These are phyloP conservation scores for Wickerhamiella kurtzmanii DNA, from an alignment of 805 yeast genomes.

Conservation along the genomic window DNA sequence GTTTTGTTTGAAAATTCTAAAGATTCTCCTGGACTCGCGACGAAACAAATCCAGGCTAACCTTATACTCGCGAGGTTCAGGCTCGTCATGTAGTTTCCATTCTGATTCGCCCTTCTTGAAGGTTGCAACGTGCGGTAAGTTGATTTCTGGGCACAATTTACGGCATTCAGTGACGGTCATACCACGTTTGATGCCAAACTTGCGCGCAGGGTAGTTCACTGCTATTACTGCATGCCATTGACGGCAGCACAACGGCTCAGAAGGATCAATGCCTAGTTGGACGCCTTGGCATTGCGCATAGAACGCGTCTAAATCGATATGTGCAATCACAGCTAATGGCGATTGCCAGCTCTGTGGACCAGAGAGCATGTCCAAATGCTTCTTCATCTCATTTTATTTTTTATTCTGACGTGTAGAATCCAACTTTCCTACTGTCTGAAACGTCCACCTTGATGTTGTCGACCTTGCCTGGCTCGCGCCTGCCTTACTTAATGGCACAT, in stretches of 20 bases:
- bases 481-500: background rate
- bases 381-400: conserved; percentile 5
- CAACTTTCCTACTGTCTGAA: no score
- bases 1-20: conserved; percentile 44
- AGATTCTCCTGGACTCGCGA: conserved; percentile 68
- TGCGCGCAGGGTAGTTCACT: conserved; percentile 66
- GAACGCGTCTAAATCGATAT: conserved; percentile 87
- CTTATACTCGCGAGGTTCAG: conserved; percentile 52
- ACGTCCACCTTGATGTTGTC: no score
- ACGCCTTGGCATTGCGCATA: conserved; percentile 89
- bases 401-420: no score
- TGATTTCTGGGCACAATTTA: conserved; percentile 59
- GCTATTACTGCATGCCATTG: conserved; percentile 91
- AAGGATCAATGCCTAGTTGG: conserved; percentile 46
- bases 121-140: conserved; percentile 86
- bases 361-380: conserved; percentile 16
- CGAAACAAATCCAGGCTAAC: conserved; percentile 87
- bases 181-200: conserved; percentile 69
- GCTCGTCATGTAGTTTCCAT: conserved; percentile 57
- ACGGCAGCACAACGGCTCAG: conserved; percentile 83
- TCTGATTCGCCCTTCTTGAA: conserved; percentile 72
- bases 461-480: no score
- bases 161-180: conserved; percentile 55
- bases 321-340: conserved; percentile 67
- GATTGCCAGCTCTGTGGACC: conserved; percentile 31